Percentiles rank a stretch among this genome's conserved stretches.
These are phyloP conservation scores for Lasiosphaeriaceae sp. DNA, from an alignment of 495 filamentous ascomycete species.

Conservation along the genomic window DNA sequence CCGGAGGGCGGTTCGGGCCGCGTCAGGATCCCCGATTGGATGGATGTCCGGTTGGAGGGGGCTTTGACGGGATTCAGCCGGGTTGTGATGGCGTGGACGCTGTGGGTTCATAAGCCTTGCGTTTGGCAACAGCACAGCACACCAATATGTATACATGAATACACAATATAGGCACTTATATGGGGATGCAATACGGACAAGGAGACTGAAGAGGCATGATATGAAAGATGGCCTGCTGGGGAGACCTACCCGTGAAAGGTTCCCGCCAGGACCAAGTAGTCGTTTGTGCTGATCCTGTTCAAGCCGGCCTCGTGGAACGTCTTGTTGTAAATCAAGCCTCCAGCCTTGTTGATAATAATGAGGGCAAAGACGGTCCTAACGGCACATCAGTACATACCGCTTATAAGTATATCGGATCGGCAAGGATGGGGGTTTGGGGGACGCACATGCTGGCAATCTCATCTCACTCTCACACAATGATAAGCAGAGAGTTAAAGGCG, in stretches of 20 bases:
- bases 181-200: too few species aligned
- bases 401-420: too few species aligned
- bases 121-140: too few species aligned
- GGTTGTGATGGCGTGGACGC: slow-evolving; percentile 87
- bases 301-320: slow-evolving; percentile 78
- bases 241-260: slow-evolving; percentile 82
- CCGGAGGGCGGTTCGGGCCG: slow-evolving; percentile 61
- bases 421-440: not conserved
- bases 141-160: too few species aligned
- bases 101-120: slow-evolving; percentile 22
- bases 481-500: too few species aligned
- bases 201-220: not conserved
- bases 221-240: slow-evolving; percentile 4
- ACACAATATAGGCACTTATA: not conserved
- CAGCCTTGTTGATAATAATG: slow-evolving; percentile 97
- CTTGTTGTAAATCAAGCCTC: slow-evolving; percentile 91
- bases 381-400: not conserved
- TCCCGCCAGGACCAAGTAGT: slow-evolving; percentile 94
- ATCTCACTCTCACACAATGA: too few species aligned
- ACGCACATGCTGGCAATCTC: slow-evolving; percentile 21
- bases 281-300: slow-evolving; percentile 85
- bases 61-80: slow-evolving; percentile 61
- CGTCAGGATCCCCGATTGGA: slow-evolving; percentile 41
- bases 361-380: slow-evolving; percentile 86
- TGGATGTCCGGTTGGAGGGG: slow-evolving; percentile 33